Evolutionary conservation across 768 basidiomycete species (phyloP).

Genomic region (Fibroporia radiculosa): DNA sequence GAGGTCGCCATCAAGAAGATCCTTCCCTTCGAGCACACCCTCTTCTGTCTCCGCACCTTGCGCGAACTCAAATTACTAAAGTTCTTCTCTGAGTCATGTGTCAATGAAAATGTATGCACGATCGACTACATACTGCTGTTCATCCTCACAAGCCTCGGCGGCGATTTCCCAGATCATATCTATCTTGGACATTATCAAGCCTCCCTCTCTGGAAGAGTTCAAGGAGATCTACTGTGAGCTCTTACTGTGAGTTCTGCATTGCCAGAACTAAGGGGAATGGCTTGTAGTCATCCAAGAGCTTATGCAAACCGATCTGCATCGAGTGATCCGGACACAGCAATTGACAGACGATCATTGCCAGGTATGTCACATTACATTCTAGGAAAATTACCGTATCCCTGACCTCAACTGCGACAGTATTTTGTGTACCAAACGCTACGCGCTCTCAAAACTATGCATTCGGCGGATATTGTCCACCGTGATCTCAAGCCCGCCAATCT

Average conservation of each 20-base stretch:
- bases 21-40: slow-evolving; percentile 87
- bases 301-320: slow-evolving; percentile 88
- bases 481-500: slow-evolving; percentile 86
- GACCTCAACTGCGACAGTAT: slow-evolving; percentile 37
- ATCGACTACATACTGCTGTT: not conserved
- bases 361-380: slow-evolving; percentile 29
- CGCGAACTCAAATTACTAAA: slow-evolving; percentile 87
- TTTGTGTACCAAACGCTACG: slow-evolving; percentile 81
- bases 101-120: slow-evolving; percentile 67
- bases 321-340: slow-evolving; percentile 85
- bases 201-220: slow-evolving; percentile 64
- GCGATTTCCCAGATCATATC: slow-evolving; percentile 67
- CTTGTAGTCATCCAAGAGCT: slow-evolving; percentile 76
- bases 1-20: slow-evolving; percentile 96
- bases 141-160: slow-evolving; percentile 1
- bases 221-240: slow-evolving; percentile 78
- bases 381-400: not conserved
- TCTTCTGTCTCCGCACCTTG: slow-evolving; percentile 85
- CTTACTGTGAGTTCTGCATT: not conserved
- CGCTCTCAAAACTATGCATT: slow-evolving; percentile 85
- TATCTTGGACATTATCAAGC: slow-evolving; percentile 86
- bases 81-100: slow-evolving; percentile 72
- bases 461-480: slow-evolving; percentile 72
- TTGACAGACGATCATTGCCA: slow-evolving; percentile 88
- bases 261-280: not conserved